Base-by-base conservation (phyloP, 768 basidiomycete genomes). In the Cystoderma amianthinum region DNA sequence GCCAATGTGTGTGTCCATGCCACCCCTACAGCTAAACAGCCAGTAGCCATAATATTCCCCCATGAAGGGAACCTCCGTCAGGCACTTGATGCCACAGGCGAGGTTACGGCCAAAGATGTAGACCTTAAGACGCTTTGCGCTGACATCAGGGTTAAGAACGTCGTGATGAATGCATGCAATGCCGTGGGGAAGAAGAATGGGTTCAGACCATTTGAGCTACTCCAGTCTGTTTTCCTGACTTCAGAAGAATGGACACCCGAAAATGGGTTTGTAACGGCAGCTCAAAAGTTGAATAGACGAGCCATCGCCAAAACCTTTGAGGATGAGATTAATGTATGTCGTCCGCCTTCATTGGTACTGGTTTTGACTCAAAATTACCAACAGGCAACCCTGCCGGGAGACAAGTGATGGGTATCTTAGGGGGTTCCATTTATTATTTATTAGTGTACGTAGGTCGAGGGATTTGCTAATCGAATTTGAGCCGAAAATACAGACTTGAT, bases 161-260 rank as follows among this genome's bases (percentile, higher is more conserved):
- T 86, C 2, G 76, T 93, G 13, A 52, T 91, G 57, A 85, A 81
- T 52, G 83, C 87, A 52, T 80, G 84, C 57, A 91, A 91, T 50
- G 67, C 64, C 3, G 61, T 80, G 3, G 94, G 88, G 12, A 93
- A 85, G 79, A 92, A 86, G 76, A 82, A 74, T 39, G 84, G 81
- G 3, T 85, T 95, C 63, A 91, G 86, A 66, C 53, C 70, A 33
- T 76, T 84, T 65, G 91, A 95, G 65, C 60, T 81, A 39, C 62
- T 94, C 22, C 78, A 85, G 55, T 80, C 71, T 17, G 83, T 92
- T 19, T 72, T 95, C 15, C 61, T 95, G 52, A 83, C 84, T 4
- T 55, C 82, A 20, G 85, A 92, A 3, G 90, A 93, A 63, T 94
- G 92, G 92, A 93, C 90, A 4, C 88, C 92, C 0, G 86, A 94